Conservation (phyloP, 352 stramenopile genomes). For the Elongisporangium undulatum region DNA sequence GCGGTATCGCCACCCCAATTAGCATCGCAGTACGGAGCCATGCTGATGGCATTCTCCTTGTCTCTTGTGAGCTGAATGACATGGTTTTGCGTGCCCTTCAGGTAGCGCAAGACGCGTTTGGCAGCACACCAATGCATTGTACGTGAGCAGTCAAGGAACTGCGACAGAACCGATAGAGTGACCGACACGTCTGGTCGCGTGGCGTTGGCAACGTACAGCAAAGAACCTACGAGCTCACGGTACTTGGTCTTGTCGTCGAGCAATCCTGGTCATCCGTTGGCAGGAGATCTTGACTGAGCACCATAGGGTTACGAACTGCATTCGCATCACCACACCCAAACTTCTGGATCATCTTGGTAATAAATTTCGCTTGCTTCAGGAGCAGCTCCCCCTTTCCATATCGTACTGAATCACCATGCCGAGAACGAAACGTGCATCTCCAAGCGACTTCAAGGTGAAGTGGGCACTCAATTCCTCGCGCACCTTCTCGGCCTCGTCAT, state of each 20-base stretch:
- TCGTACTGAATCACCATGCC: conserved; percentile 12
- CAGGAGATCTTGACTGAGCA: conserved; percentile 4
- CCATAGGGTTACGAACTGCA: conserved; percentile 1
- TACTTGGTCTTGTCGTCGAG: neutral
- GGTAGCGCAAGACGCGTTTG: conserved; percentile 10
- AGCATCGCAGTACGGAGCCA: conserved; percentile 10
- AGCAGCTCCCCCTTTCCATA: conserved; percentile 4
- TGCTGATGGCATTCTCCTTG: neutral
- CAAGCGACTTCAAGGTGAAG: conserved; percentile 11
- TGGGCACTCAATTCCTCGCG: neutral
- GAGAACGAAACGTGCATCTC: conserved; percentile 8
- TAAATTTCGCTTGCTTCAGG: conserved; percentile 7
- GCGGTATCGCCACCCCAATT: conserved; percentile 14
- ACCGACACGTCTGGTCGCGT: conserved; percentile 13
- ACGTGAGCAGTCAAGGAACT: conserved; percentile 7
- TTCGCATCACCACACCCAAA: conserved; percentile 3
- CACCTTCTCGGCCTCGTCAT: neutral
- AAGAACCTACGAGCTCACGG: conserved; percentile 10
- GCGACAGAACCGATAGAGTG: conserved; percentile 2
- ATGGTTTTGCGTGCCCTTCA: conserved; percentile 7
- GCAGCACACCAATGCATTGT: conserved; percentile 15
- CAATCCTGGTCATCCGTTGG: neutral
- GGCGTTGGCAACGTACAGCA: conserved; percentile 17
- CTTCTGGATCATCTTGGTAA: neutral
- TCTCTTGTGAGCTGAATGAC: conserved; percentile 4